A percentile compares a stretch with the other conserved stretches of the same genome.
phyloP scores from a whole-genome alignment of 305 asterid species.

The Fraxinus ornus region DNA sequence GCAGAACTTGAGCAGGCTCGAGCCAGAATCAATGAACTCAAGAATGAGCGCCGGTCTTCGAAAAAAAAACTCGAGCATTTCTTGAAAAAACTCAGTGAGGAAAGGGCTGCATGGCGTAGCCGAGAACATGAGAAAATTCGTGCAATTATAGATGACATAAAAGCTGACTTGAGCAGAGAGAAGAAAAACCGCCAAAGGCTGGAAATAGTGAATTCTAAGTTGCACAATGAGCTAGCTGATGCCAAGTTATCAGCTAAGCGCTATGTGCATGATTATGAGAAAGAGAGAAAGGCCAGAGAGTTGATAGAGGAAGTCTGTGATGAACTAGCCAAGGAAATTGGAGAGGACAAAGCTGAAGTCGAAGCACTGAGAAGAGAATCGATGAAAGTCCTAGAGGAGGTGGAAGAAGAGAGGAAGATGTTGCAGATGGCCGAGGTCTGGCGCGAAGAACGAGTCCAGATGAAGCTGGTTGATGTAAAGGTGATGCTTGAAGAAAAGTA shows the following conservation, averaged over 20 bases:
- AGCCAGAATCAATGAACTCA: slow-evolving; percentile 68
- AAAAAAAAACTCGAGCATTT: slow-evolving; percentile 91
- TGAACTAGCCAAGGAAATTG: slow-evolving; percentile 88
- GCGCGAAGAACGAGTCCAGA: slow-evolving; percentile 97
- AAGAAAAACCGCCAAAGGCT: slow-evolving; percentile 71
- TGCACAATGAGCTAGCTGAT: slow-evolving; percentile 70
- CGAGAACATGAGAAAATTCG: slow-evolving; percentile 94
- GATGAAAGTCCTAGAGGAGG: slow-evolving; percentile 68
- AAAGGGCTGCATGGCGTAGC: slow-evolving; percentile 77
- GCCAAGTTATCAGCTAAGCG: slow-evolving; percentile 72
- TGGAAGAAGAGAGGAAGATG: slow-evolving; percentile 92
- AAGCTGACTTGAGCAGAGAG: slow-evolving; percentile 66
- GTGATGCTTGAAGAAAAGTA: slow-evolving; percentile 85
- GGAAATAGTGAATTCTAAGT: slow-evolving; percentile 82
- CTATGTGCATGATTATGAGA: slow-evolving; percentile 72
- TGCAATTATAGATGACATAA: slow-evolving; percentile 70
- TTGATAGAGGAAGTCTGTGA: slow-evolving; percentile 95
- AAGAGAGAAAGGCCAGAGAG: slow-evolving; percentile 76
- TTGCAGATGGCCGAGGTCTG: slow-evolving; percentile 98
- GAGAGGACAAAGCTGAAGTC: slow-evolving; percentile 82
- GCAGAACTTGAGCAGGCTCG: slow-evolving; percentile 77
- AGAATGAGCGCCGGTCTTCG: slow-evolving; percentile 66
- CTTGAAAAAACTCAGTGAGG: slow-evolving; percentile 80
- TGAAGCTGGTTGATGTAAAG: slow-evolving; percentile 88
- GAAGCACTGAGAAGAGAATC: slow-evolving; percentile 76